A percentile compares a stretch with the other conserved stretches of the same genome.
These are phyloP conservation scores for Ascoidea asiatica DNA, from an alignment of 805 yeast species.

Conservation along the genomic window DNA sequence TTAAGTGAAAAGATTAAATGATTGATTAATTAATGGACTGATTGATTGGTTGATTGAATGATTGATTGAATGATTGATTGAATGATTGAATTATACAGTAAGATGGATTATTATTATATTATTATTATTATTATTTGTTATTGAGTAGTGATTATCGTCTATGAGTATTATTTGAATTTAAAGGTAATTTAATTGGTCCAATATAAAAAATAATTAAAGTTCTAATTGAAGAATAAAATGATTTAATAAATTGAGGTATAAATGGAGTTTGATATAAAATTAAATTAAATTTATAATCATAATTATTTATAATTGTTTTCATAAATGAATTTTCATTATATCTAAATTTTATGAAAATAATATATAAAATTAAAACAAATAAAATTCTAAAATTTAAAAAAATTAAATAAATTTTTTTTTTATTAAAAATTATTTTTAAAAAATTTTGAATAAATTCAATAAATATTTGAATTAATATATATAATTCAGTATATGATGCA, in stretches of 20 bases:
- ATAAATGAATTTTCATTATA: conserved; percentile 43
- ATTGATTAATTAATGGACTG: no score
- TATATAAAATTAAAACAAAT: conserved; percentile 28
- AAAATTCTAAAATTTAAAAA: conserved; percentile 19
- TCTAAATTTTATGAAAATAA: conserved; percentile 46
- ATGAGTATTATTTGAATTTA: not conserved
- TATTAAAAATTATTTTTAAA: conserved; percentile 18
- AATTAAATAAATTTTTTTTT: conserved; percentile 13
- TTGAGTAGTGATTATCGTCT: not conserved
- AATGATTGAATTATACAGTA: not conserved
- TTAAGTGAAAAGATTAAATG: no score
- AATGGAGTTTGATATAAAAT: conserved; percentile 20
- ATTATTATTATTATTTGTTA: no score
- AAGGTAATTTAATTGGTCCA: conserved; percentile 1
- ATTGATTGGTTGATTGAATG: no score
- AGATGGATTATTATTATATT: not conserved
- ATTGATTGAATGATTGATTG: no score
- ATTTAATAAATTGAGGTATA: conserved; percentile 20
- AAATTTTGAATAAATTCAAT: conserved; percentile 28
- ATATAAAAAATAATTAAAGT: conserved; percentile 1
- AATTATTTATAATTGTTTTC: conserved; percentile 31
- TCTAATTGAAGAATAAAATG: conserved; percentile 5
- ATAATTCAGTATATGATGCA: conserved; percentile 35
- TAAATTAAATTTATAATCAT: conserved; percentile 27
- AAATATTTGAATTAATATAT: conserved; percentile 24